Evolutionary conservation across 2,329 filamentous ascomycete genomes (phyloP).

Genomic region (Graphiopsis chlorocephala): DNA sequence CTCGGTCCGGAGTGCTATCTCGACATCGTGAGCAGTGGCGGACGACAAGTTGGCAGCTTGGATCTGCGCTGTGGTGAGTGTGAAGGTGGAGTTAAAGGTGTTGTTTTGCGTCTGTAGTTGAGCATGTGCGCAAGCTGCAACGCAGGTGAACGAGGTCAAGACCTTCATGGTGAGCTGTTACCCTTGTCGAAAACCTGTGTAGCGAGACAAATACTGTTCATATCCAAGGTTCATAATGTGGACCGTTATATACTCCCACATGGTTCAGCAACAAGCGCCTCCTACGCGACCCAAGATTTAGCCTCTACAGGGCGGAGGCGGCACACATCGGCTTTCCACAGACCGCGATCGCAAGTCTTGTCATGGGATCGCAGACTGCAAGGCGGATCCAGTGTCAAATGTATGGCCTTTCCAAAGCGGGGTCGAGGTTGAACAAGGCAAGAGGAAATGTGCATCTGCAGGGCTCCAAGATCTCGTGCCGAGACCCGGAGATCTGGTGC

Average conservation of each 20-base stretch:
- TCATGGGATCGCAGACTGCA: background rate
- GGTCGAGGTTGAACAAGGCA: background rate
- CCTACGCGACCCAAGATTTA: background rate
- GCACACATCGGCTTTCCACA: background rate
- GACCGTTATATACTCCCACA: background rate
- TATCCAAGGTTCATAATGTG: background rate
- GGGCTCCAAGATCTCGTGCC: background rate
- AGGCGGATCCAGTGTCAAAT: background rate
- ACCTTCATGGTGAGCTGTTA: background rate
- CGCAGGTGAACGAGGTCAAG: background rate
- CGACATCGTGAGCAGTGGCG: conserved; percentile 22
- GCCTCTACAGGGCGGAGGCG: background rate
- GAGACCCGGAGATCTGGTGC: background rate
- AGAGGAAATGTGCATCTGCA: background rate
- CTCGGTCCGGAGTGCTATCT: conserved; percentile 30
- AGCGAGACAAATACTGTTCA: background rate
- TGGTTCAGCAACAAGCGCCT: background rate
- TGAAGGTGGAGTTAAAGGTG: conserved; percentile 28
- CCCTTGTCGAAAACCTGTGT: background rate
- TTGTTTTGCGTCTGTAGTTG: conserved; percentile 20
- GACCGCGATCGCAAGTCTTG: background rate
- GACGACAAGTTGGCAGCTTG: conserved; percentile 20
- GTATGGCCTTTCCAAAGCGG: background rate
- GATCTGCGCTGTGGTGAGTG: conserved; percentile 23
- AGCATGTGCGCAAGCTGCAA: background rate